Conservation (phyloP, 2,329 filamentous ascomycete genomes). For the Fusarium duplospermum region DNA sequence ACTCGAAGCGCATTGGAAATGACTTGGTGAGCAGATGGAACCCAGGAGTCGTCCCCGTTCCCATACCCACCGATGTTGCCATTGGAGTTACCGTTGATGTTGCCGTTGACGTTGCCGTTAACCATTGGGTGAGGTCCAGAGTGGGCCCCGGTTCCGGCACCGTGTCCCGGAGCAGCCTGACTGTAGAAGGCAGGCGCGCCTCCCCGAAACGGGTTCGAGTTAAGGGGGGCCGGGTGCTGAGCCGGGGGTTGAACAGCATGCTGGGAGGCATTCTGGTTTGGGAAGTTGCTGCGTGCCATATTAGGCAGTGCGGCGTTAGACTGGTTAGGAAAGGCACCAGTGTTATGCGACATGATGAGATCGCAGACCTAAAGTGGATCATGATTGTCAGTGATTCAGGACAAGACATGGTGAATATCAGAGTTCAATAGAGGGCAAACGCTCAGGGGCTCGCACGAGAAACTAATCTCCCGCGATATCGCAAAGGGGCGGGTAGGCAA, state of each 20-base stretch:
- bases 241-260: not conserved
- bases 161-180: conserved; percentile 1
- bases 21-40: conserved; percentile 41
- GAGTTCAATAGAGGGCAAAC: not conserved
- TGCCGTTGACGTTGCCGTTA: conserved; percentile 7
- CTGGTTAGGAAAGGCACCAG: not conserved
- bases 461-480: not conserved
- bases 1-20: conserved; percentile 38
- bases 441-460: not conserved
- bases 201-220: conserved; percentile 18
- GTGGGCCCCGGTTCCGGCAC: not conserved
- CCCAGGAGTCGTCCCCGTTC: conserved; percentile 31
- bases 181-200: not conserved
- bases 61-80: not conserved
- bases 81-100: not conserved
- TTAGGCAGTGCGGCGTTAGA: not conserved
- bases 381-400: conserved; percentile 11
- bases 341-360: conserved; percentile 11
- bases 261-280: not conserved
- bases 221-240: conserved; percentile 9
- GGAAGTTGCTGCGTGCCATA: conserved; percentile 3
- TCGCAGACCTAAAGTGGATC: not conserved
- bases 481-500: not conserved
- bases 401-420: not conserved
- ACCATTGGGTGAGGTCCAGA: not conserved